Base-by-base conservation (phyloP, 306 rosid genomes). In the Fragaria nilgerrensis region DNA sequence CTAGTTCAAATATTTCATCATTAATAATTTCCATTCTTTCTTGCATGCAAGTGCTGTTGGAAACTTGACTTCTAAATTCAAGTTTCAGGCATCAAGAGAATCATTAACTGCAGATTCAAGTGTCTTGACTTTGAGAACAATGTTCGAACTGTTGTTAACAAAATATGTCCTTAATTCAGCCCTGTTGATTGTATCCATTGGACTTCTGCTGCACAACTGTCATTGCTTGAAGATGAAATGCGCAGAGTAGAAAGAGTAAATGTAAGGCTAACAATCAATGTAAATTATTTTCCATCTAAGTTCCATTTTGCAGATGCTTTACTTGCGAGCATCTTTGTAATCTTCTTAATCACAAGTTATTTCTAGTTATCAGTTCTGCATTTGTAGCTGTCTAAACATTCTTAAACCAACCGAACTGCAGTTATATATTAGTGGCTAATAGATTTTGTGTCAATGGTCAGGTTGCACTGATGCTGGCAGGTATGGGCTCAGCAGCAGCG, bases 161-260 rank as follows among this genome's bases (percentile, higher is more conserved):
- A 34, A 47, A 65, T 71, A 29, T 79, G 78, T 74, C 25, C 78
- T 75, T 52, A 20, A 85, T 80, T 76, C 92, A 95, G 99, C 86
- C 99, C 99, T 72, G 97, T 95, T 70, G 97, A 95, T 70, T 95
- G 99, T 89, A 95, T 95, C 84, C 97, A 95, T 75, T 95, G 99
- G 99, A 92, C 97, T 84, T 92, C 99, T 75, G 97, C 99, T 66
- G 91, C 97, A 36, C 97, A 95, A 68, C 76, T 95, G 70, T 95
- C 97, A 23, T 84, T 95, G 87, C 97, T 95, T 12, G 99, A 95
- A 84, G 97, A 95, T 32, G 99, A 95, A 83, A 92, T 95, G 97
- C 96, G 97, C 50, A 85, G 97, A 20, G 91, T 92, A 9, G 99
- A 95, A 90, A 88, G 97, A 92, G 96, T 95, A 75, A 95, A 95